phyloP scores from a whole-genome alignment of 2,329 filamentous ascomycete species.

The Scleromitrula shiraiana region DNA sequence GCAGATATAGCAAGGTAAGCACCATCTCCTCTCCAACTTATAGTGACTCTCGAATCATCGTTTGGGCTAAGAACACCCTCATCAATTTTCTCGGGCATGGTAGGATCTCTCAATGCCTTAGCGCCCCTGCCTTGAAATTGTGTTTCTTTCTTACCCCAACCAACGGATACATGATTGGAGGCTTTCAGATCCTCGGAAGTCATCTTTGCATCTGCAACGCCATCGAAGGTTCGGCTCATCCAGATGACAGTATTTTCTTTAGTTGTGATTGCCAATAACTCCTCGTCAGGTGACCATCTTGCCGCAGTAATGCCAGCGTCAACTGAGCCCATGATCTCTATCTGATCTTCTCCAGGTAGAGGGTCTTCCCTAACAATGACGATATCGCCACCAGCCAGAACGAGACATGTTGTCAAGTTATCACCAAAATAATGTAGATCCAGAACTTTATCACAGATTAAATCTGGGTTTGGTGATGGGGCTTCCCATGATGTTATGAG shows the following conservation, averaged over 20 bases:
- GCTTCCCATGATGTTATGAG: conserved; percentile 80
- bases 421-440: conserved; percentile 82
- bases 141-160: conserved; percentile 97
- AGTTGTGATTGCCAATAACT: conserved; percentile 77
- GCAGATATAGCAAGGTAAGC: conserved; percentile 83
- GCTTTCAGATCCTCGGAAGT: conserved; percentile 68
- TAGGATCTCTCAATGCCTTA: conserved; percentile 80
- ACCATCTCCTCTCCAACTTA: conserved; percentile 94
- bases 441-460: conserved; percentile 67
- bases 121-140: conserved; percentile 93
- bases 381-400: conserved; percentile 87
- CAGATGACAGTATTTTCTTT: conserved; percentile 72
- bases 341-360: conserved; percentile 60
- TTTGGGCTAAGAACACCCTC: conserved; percentile 64
- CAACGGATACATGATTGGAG: conserved; percentile 93
- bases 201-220: conserved; percentile 67
- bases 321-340: conserved; percentile 93
- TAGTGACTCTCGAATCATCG: conserved; percentile 64
- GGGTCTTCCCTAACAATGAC: conserved; percentile 71
- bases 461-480: conserved; percentile 67
- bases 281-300: conserved; percentile 91
- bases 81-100: conserved; percentile 87
- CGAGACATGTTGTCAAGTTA: conserved; percentile 66
- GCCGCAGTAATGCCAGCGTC: conserved; percentile 86
- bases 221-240: conserved; percentile 89